Conservation (phyloP, 2,329 filamentous ascomycete genomes). For the Sclerotinia nivalis region DNA sequence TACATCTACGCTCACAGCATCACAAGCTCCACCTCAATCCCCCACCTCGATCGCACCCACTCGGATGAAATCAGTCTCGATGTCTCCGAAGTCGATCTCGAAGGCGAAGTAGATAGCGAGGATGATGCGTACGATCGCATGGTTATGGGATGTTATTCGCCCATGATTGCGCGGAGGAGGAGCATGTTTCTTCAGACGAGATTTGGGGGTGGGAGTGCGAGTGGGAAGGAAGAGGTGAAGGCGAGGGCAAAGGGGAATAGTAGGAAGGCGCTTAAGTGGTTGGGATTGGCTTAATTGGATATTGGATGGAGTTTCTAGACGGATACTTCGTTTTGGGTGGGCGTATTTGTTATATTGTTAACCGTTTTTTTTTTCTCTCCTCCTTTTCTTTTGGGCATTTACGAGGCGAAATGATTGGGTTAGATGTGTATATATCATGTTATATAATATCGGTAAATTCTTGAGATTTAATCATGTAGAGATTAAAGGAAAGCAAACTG, state of each 20-base stretch:
- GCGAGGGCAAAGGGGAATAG: slow-evolving; percentile 33
- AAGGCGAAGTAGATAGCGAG: slow-evolving; percentile 39
- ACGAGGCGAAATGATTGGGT: neutral
- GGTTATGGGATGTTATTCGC: slow-evolving; percentile 35
- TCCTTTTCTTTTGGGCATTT: neutral
- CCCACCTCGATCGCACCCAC: neutral
- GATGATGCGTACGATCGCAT: slow-evolving; percentile 41
- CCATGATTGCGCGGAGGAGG: slow-evolving; percentile 27
- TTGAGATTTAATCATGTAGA: neutral
- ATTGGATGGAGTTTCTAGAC: no score
- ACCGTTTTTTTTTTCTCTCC: no score
- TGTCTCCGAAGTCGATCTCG: neutral
- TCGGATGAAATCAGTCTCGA: neutral
- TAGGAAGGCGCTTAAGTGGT: slow-evolving; percentile 44
- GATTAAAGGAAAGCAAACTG: neutral
- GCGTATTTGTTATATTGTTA: no score
- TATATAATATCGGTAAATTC: neutral
- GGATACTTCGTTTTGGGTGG: no score
- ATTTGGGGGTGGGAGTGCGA: neutral
- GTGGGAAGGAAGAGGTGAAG: slow-evolving; percentile 21
- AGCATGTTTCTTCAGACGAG: neutral
- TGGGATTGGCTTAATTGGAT: slow-evolving; percentile 39
- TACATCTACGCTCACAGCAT: neutral
- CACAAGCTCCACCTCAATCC: neutral
- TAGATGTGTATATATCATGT: neutral